Evolutionary conservation across 495 filamentous ascomycete genomes (phyloP).

Genomic region (Podospora conica): DNA sequence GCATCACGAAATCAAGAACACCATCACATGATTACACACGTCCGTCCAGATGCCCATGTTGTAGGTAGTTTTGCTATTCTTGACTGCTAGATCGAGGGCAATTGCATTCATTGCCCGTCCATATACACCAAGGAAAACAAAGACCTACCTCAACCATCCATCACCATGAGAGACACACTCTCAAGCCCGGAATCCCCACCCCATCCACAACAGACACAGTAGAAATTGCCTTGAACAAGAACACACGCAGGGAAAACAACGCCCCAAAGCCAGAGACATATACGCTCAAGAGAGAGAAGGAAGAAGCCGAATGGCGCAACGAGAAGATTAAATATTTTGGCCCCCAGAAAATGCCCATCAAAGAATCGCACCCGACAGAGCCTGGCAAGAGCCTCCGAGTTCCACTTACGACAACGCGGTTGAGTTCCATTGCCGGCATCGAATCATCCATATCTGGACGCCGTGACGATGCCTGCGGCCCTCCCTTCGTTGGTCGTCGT

Average conservation of each 20-base stretch:
- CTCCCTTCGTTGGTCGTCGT: neutral
- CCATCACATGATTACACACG: neutral
- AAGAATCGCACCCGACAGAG: neutral
- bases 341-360: neutral
- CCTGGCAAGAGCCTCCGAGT: neutral
- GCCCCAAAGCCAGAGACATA: neutral
- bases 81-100: neutral
- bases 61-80: neutral
- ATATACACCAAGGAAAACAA: neutral
- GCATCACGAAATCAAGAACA: neutral
- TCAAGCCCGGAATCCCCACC: neutral
- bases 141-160: neutral
- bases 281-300: neutral
- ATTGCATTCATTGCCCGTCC: neutral
- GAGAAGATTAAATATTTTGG: neutral
- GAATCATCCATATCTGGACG: neutral
- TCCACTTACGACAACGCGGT: neutral
- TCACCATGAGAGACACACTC: neutral
- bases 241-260: neutral
- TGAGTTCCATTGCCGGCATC: neutral
- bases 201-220: neutral
- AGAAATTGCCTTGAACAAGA: neutral
- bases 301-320: neutral
- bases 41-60: no score
- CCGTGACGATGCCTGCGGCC: neutral